phyloP scores from a whole-genome alignment of 441 rosid genomes.

The Populus hybrid region DNA sequence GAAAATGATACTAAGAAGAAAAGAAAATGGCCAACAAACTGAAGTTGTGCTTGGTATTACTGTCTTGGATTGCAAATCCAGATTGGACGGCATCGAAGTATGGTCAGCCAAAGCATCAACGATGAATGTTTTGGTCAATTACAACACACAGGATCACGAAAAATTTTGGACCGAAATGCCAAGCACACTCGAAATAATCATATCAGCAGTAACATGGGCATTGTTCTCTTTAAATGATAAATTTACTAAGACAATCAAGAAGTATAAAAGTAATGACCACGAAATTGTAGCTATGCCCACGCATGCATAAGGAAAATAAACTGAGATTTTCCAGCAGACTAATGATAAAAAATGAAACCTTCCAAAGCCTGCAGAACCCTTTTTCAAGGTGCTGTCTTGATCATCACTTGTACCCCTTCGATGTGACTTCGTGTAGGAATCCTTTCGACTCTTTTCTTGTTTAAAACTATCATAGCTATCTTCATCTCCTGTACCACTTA shows the following conservation, averaged over 20 bases:
- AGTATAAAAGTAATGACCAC: not conserved
- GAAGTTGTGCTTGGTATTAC: not conserved
- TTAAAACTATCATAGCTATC: constrained; percentile 46
- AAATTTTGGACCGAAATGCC: not conserved
- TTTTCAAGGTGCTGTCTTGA: constrained; percentile 39
- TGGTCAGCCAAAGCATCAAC: not conserved
- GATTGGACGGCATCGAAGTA: not conserved
- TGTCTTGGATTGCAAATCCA: not conserved
- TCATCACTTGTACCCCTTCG: constrained; percentile 39
- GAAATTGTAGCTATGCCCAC: not conserved
- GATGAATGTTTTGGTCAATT: not conserved
- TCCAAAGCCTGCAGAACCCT: constrained; percentile 40
- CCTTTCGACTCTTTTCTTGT: constrained; percentile 46
- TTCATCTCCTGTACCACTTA: constrained; percentile 42
- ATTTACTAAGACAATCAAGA: not conserved
- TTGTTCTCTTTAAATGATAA: not conserved
- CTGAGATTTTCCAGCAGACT: constrained; percentile 7
- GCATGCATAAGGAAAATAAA: not conserved
- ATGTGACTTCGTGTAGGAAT: constrained; percentile 50
- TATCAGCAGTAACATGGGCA: not conserved
- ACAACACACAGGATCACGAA: not conserved
- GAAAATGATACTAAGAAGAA: not conserved
- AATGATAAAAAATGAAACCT: constrained; percentile 43
- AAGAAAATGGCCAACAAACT: not conserved
- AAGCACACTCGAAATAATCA: not conserved